Percentiles rank a stretch among this genome's conserved stretches.
These are phyloP conservation scores for Cenchrus americanus DNA, from an alignment of 176 grass and related monocot genomes.

Conservation along the genomic window DNA sequence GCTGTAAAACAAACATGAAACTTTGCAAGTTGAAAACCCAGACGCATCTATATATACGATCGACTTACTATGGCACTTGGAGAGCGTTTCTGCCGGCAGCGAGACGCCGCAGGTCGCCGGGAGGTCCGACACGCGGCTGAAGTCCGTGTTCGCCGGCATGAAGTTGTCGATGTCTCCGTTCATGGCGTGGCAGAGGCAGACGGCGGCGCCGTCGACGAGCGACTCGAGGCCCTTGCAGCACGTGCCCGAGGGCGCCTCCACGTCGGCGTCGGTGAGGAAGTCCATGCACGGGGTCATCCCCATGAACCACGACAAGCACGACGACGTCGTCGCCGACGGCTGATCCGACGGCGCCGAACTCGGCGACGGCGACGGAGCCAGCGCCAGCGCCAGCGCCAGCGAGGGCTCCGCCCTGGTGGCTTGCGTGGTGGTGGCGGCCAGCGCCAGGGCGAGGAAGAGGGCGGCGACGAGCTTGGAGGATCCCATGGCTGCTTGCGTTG, in stretches of 20 bases:
- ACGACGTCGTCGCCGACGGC: background rate
- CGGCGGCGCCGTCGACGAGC: background rate
- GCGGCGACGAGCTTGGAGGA: background rate
- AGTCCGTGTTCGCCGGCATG: slow-evolving; percentile 6
- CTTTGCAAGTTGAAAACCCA: too few species aligned
- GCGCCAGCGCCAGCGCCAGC: background rate
- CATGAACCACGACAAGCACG: slow-evolving; percentile 32
- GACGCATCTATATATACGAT: background rate
- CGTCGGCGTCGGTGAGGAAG: slow-evolving; percentile 25
- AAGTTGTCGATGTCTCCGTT: slow-evolving; percentile 32
- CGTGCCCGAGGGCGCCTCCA: background rate
- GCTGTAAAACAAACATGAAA: too few species aligned
- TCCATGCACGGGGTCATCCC: slow-evolving; percentile 35
- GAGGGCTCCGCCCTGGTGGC: background rate
- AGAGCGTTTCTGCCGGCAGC: slow-evolving; percentile 1
- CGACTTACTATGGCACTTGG: slow-evolving; percentile 18
- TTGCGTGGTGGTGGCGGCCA: background rate
- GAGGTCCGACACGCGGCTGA: slow-evolving; percentile 33
- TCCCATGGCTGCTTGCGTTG: background rate
- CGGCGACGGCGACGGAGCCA: background rate
- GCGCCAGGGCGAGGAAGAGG: slow-evolving; percentile 1
- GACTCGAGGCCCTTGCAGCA: slow-evolving; percentile 32
- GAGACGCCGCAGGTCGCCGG: background rate
- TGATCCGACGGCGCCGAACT: background rate
- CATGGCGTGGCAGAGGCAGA: slow-evolving; percentile 41